Base-by-base conservation (phyloP, 2,329 filamentous ascomycete genomes). In the Neocucurbitaria cava region DNA sequence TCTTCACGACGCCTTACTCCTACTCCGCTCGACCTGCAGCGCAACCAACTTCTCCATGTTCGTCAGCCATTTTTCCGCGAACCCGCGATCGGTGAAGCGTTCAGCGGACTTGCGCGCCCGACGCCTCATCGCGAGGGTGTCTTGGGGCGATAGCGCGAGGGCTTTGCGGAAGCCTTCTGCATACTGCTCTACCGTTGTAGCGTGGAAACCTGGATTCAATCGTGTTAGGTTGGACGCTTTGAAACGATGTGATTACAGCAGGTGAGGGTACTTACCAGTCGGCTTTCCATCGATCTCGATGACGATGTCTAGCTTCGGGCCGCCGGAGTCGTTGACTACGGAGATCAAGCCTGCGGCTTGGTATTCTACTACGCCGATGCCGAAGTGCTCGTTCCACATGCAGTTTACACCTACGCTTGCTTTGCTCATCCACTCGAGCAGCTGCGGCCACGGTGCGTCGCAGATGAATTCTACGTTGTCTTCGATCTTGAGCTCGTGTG, bases 311-410 rank as follows among this genome's bases (percentile, higher is more conserved):
- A 92, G 78, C 77, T 95, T 96, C 1, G 95, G 95, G 0, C 95
- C 95, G 8, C 94, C 95, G 46, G 90, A 95, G 75, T 97, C 83
- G 69, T 99, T 95, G 8, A 98, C 95, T 0, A 99, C 93, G 5
- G 89, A 88, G 52, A 99, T 92, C 53, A 99, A 81, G 1, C 95
- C 95, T 0, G 95, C 95, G 3, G 95, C 95, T 73, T 98, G 93
- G 72, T 98, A 99, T 80, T 99, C 95, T 36, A 99, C 95, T 15
- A 98, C 93, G 1, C 95, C 95, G 54, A 99, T 99, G 20, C 95
- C 95, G 73, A 99, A 99, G 76, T 99, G 95, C 79, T 99, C 95
- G 74, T 97, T 98, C 94, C 95, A 99, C 95, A 99, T 99, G 69
- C 90, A 92, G 67, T 99, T 99, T 26, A 96, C 92, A 45, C 95